These are phyloP conservation scores for Mycena haematopus DNA, from an alignment of 768 basidiomycete species.

Conservation along the genomic window DNA sequence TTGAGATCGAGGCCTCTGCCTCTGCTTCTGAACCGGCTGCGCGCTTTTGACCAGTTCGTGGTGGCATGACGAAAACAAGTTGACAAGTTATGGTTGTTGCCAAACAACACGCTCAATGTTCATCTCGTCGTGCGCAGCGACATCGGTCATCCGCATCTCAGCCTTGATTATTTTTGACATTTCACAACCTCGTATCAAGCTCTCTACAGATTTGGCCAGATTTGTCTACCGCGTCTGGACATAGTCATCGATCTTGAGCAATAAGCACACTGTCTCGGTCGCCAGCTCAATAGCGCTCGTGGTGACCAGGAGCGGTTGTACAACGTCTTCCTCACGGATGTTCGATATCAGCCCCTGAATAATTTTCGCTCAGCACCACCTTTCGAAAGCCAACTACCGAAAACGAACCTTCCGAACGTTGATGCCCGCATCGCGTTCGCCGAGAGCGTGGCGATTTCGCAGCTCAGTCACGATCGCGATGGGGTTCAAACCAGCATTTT, in stretches of 20 bases:
- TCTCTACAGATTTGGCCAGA: neutral
- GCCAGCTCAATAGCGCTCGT: slow-evolving; percentile 95
- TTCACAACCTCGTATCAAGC: neutral
- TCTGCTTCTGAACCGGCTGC: slow-evolving; percentile 45
- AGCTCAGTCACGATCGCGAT: slow-evolving; percentile 98
- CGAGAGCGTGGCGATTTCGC: slow-evolving; percentile 94
- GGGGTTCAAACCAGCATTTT: slow-evolving; percentile 97
- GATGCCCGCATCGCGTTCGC: slow-evolving; percentile 94
- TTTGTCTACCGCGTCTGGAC: slow-evolving; percentile 70
- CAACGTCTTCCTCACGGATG: slow-evolving; percentile 96
- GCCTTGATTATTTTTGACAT: neutral
- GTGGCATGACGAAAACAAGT: slow-evolving; percentile 13
- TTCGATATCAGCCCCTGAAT: slow-evolving; percentile 94
- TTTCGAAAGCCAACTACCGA: neutral
- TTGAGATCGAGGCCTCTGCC: slow-evolving; percentile 41
- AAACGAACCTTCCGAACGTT: slow-evolving; percentile 90
- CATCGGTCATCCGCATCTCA: too few species aligned
- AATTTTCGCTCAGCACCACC: neutral
- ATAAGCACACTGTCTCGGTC: slow-evolving; percentile 95
- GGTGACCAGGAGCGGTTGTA: slow-evolving; percentile 93
- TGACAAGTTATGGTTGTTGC: neutral
- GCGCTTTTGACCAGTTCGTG: slow-evolving; percentile 50
- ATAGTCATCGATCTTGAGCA: slow-evolving; percentile 96
- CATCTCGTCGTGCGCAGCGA: too few species aligned
- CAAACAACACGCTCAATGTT: slow-evolving; percentile 12